Base-by-base conservation (phyloP, 2,329 filamentous ascomycete genomes). In the Colletotrichum higginsianum region DNA sequence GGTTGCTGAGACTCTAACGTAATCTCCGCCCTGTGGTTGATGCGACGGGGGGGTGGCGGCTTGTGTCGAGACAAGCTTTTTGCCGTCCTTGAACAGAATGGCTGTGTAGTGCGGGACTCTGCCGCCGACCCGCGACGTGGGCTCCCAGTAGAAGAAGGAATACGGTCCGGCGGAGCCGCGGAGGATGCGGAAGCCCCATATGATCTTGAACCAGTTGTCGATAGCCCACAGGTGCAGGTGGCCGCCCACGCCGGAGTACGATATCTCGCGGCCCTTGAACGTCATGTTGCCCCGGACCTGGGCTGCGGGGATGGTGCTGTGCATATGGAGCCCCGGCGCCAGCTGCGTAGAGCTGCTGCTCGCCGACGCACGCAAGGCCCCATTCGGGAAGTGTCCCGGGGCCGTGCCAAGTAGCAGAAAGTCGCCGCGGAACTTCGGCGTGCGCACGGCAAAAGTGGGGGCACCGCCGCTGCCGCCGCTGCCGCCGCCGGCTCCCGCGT, bases 181-280 rank as follows among this genome's bases (percentile, higher is more conserved):
- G 52, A 65, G 46, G 21, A 65, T 49, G 15, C 21, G 30, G 23
- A 44, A 57, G 23, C 62, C 44, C 50, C 44, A 44, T 13, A 30
- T 35, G 30, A 65, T 47, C 42, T 65, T 65, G 62, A 65, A 49
- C 62, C 62, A 65, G 38, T 38, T 57, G 42, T 65, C 62, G 12
- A 38, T 57, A 11, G 62, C 62, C 62, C 62, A 65, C 49, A 57
- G 26, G 2, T 47, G 62, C 12, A 46, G 18, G 40, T 56, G 52
- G 16, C 62, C 62, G 18, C 62, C 62, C 15, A 26, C 21, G 23
- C 62, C 62, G 15, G 50, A 30, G 62, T 46, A 65, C 16, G 30
- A 57, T 40, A 15, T 11, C 18, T 46, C 30, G 35, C 57, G 57
- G 11, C 57, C 57, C 57, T 35, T 61, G 30, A 62, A 21, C 0